Evolutionary conservation across 352 stramenopile genomes (phyloP), one percentile per base, ranked within the genome.

Genomic region (Pythium vanterpoolii): DNA sequence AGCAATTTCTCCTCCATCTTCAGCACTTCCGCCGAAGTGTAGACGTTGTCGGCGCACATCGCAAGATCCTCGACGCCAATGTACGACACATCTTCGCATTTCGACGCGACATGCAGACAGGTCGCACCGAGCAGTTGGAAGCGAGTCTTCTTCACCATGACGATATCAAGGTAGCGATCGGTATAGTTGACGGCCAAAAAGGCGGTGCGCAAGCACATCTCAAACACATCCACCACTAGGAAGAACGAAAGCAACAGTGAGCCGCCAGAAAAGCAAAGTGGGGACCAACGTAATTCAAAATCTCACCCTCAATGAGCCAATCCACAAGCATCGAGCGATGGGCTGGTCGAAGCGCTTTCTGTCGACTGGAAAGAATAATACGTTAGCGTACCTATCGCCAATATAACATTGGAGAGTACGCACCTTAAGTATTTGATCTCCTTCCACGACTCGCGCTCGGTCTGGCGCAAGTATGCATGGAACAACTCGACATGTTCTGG

Each of bases 161-260:
- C 85, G 30, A 91, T 90, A 34, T 95, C 83, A 44, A 96, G 50
- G 54, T 90, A 96, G 5, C 87, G 76, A 50, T 97, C 89, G 3
- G 86, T 96, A 70, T 96, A 96, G 64, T 93, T 94, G 8, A 97
- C 84, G n/a, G 87, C 87, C 21, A 97, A 66, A 56, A 96, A 97
- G 11, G 87, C 88, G 24, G 85, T 96, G 24, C 89, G 77, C 6
- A 96, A 65, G 62, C 85, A 96, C 89, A 97, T 97, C 56, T 97
- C 89, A 52, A 97, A 97, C 28, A 96, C 88, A 60, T 97, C 89
- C 36, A 97, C 89, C 27, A 97, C 89, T 91, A 31, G 4, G n/a
- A 66, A n/a, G 14, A 26, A n/a, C 36, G 4, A 47, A 28, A 42
- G 5, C 59, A 31, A 5, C 14, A 8, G 33, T 48, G 18, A 48